Base-by-base conservation (phyloP, 208 protist species). In the Crithidia expoeki region DNA sequence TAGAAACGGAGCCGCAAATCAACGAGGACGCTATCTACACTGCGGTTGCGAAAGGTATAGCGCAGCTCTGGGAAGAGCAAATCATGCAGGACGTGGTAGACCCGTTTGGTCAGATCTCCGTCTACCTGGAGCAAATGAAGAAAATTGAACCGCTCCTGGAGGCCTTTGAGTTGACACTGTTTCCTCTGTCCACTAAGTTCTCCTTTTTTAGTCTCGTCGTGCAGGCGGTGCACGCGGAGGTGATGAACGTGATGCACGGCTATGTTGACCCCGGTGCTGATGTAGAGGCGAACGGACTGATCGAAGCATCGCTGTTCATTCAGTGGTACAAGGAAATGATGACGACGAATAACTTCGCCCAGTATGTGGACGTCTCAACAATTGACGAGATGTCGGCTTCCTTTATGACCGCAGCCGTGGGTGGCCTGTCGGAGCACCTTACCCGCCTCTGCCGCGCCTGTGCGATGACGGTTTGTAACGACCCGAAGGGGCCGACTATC, bases 291-390 rank as follows among this genome's bases (percentile, higher is more conserved):
- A 93, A 86, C 33, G 76, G 65, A 7, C 74, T 96, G 14, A 83
- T 96, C 56, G 89, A 93, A 64, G 92, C 89, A 7, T 90, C 86
- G 19, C 65, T 92, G 47, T 96, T 96, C 57, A 70, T 92, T 34
- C 83, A 87, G 66, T 96, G 92, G 92, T 96, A 96, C 72, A 86
- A 84, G 76, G 86, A 86, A 34, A 81, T 89, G 69, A 79, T 96
- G 80, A 81, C 46, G n/a, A 77, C 77, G 10, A 80, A 70, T 49
- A 89, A 84, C 72, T 96, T 90, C 53, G 74, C 69, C 36, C 70
- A 76, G 59, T 86, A 92, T 63, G 74, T 94, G 32, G 83, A 90
- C 53, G 34, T 91, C 66, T 68, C 74, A 42, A 71, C 61, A 10
- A 72, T 93, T 23, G 89, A 94, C 63, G 80, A 79, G 16, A 59